Evolutionary conservation across 805 yeast species (phyloP), one percentile per base, ranked within the genome.

Genomic region (Cyberlindnera mrakii): DNA sequence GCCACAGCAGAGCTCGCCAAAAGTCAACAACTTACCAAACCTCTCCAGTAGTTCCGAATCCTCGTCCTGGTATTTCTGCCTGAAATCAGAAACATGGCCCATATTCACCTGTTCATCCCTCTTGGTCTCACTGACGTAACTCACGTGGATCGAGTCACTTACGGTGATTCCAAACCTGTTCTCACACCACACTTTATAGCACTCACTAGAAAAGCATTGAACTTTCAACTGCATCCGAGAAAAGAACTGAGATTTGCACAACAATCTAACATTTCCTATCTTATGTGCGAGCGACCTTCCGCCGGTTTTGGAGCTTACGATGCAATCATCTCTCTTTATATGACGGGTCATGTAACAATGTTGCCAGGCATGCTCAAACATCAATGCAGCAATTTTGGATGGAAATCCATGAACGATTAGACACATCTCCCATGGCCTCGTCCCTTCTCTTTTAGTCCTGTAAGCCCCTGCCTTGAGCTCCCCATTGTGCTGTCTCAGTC

Each of bases 331-430:
- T 0, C 50, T 48, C 2, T 61, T 55, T 4, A 85, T 77, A 54
- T 78, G 86, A 32, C 88, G 65, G 0, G 95, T 81, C 40, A 67
- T 70, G 48, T 80, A 69, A 1, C 81, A 67, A 59, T 85, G 93
- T 52, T 86, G 95, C 77, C 85, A 82, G 1, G 95, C 90, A 61
- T 84, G 89, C 54, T 87, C 96, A 60, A 86, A 86, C 47, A 80
- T 90, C 40, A 87, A 62, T 0, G 95, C 95, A 3, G 81, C 62
- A 3, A 80, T 68, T 47, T 76, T 78, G 6, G 79, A 76, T 0
- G 87, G 87, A 55, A 87, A 86, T 3, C 90, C 89, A 53, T 82
- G 68, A 0, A 87, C 83, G 3, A 80, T 52, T 42, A 76, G 47
- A 0, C 72, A 58, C 81, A 82, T 78, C 44, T 71, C 75, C 96